Conservation (phyloP, 768 basidiomycete species). For the Suillus paluster region DNA sequence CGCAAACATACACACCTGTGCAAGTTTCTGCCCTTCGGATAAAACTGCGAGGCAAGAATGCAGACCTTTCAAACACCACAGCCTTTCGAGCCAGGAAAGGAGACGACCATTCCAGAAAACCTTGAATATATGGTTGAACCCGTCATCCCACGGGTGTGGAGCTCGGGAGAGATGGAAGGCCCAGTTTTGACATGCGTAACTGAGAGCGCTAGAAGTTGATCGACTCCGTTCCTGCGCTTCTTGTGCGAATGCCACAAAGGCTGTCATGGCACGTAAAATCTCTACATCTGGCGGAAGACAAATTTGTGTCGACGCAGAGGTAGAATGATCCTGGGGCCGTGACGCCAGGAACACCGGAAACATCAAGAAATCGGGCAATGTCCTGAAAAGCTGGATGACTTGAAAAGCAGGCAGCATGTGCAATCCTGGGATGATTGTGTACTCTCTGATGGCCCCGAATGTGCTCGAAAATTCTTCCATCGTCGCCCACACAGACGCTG, state of each 20-base stretch:
- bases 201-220: neutral
- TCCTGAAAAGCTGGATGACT: neutral
- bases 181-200: neutral
- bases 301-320: neutral
- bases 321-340: neutral
- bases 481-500: neutral
- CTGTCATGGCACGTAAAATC: neutral
- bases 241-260: neutral
- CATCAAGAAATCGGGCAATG: neutral
- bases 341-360: neutral
- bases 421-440: neutral
- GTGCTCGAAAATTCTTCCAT: neutral
- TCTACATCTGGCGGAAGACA: neutral
- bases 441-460: neutral
- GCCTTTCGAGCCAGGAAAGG: too few relatives aligned
- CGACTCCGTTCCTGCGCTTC: neutral
- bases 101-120: neutral
- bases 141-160: neutral
- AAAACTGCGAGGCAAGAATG: too few relatives aligned
- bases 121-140: neutral
- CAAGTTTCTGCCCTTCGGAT: too few relatives aligned
- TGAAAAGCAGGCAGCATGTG: neutral
- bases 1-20: neutral
- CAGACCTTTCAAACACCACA: too few relatives aligned
- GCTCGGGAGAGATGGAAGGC: conserved; percentile 1